A percentile compares a stretch with the other conserved stretches of the same genome.
Evolutionary conservation across 192 early-diverging fungal genomes (phyloP).

Genomic region (Gryganskiella cystojenkinii): DNA sequence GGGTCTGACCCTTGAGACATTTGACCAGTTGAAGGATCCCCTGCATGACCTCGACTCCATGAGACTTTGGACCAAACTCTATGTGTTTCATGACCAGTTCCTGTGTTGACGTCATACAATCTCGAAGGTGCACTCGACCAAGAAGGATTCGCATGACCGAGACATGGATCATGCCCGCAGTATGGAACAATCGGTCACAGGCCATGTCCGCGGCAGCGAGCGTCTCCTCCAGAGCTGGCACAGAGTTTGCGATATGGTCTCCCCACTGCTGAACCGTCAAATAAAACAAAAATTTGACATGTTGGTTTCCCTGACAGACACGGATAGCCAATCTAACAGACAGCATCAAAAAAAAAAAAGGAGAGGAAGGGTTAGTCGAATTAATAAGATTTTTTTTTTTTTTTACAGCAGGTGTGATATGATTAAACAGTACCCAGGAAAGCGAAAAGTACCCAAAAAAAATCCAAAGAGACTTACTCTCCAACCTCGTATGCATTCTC

Average conservation of each 20-base stretch:
- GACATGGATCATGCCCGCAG: slow-evolving; percentile 34
- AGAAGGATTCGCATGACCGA: slow-evolving; percentile 32
- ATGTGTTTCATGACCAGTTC: slow-evolving; percentile 41
- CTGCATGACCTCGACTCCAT: slow-evolving; percentile 45
- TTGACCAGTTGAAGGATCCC: slow-evolving; percentile 44
- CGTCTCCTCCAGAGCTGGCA: slow-evolving; percentile 38
- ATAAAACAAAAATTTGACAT: slow-evolving; percentile 44
- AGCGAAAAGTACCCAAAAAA: not conserved
- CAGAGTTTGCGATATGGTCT: slow-evolving; percentile 44
- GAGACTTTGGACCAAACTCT: slow-evolving; percentile 45
- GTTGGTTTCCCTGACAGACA: slow-evolving; percentile 25
- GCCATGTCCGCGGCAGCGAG: slow-evolving; percentile 24
- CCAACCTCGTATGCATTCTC: slow-evolving; percentile 48
- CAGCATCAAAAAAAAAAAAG: not conserved
- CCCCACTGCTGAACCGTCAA: slow-evolving; percentile 51
- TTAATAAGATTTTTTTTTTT: no score
- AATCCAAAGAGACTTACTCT: slow-evolving; percentile 9
- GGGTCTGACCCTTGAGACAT: slow-evolving; percentile 34
- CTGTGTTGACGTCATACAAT: slow-evolving; percentile 27
- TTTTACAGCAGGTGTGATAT: no score
- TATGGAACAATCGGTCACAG: slow-evolving; percentile 41
- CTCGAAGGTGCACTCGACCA: slow-evolving; percentile 29
- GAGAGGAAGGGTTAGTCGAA: not conserved
- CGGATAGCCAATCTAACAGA: slow-evolving; percentile 24
- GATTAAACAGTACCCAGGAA: not conserved